Base-by-base conservation (phyloP, 2,329 filamentous ascomycete genomes). In the Stachybotrys chlorohalonatus region DNA sequence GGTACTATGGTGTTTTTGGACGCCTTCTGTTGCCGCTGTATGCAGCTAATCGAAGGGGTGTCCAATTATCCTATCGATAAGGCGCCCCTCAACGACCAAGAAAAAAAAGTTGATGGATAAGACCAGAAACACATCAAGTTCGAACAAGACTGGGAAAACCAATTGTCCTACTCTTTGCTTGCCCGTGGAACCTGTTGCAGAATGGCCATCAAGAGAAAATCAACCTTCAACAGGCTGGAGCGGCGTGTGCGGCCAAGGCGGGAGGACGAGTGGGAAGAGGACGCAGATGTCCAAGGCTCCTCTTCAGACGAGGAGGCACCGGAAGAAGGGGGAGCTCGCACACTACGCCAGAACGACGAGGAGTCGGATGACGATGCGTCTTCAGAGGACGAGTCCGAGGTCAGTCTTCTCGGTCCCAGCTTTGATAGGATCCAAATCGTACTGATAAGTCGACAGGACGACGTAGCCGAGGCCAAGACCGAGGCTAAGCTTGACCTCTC, bases 401-500 rank as follows among this genome's bases (percentile, higher is more conserved):
- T 52, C 1, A 11, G 49, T 51, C 31, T 32, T 11, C 9, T 11
- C 24, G 24, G 24, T 4, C 24, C 24, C 4, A 24, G 24, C 24
- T 24, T 24, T 24, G 24, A 24, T 24, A 24, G 13, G 36, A 13
- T 42, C 36, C 48, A 24, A 24, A 42, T 39, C 47, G 31, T n/a
- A 45, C n/a, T 15, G 3, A n/a, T 1, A 47, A 47, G 17, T 8
- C 6, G 6, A 31, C 31, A 68, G 62, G 57, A 60, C 1, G 65
- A 66, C 30, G 61, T 61, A 45, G 51, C 47, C 31, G 68, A 68
- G 24, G 62, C 58, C 11, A 63, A 64, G 42, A 65, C 70, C 13
- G 68, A 68, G 17, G 45, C 59, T 1, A 70, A 68, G 16, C 67
- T 78, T 54, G 76, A 79, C 56, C 71, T 78, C 49, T 74, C 81